Evolutionary conservation across 352 stramenopile species (phyloP).

Genomic region (Phytophthora citricola): DNA sequence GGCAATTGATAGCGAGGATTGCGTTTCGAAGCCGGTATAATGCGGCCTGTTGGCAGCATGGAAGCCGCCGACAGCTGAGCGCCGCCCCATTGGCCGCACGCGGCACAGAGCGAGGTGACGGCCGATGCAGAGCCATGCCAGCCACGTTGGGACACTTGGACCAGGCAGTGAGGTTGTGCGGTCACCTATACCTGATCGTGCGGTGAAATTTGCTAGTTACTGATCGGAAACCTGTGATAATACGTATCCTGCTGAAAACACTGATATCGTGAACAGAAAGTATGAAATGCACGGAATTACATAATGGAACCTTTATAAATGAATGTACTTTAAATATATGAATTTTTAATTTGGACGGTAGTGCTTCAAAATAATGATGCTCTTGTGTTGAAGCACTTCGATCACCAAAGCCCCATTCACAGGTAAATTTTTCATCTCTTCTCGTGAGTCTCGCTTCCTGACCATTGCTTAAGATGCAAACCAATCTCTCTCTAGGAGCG

Average conservation of each 20-base stretch:
- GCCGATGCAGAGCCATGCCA: constrained; percentile 6
- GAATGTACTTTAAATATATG: no score
- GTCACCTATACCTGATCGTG: constrained; percentile 11
- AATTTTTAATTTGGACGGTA: no score
- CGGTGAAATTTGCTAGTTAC: constrained; percentile 11
- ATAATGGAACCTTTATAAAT: neutral
- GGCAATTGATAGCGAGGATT: neutral
- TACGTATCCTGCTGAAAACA: neutral
- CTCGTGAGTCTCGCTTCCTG: no score
- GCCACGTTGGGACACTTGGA: constrained; percentile 27
- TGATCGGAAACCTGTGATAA: neutral
- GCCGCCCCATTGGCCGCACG: no score
- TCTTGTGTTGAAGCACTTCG: constrained; percentile 1
- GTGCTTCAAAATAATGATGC: neutral
- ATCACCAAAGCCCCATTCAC: constrained; percentile 4
- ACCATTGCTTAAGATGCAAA: no score
- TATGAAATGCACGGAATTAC: no score
- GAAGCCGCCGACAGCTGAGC: constrained; percentile 9
- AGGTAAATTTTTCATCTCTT: no score
- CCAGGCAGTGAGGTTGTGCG: constrained; percentile 10
- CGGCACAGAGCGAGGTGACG: constrained; percentile 5
- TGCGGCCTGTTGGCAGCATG: neutral
- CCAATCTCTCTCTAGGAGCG: neutral
- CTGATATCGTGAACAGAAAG: neutral
- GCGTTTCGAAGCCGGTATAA: constrained; percentile 10